These are phyloP conservation scores for Corrigiola litoralis DNA, from an alignment of 179 eudicot species.

Conservation along the genomic window DNA sequence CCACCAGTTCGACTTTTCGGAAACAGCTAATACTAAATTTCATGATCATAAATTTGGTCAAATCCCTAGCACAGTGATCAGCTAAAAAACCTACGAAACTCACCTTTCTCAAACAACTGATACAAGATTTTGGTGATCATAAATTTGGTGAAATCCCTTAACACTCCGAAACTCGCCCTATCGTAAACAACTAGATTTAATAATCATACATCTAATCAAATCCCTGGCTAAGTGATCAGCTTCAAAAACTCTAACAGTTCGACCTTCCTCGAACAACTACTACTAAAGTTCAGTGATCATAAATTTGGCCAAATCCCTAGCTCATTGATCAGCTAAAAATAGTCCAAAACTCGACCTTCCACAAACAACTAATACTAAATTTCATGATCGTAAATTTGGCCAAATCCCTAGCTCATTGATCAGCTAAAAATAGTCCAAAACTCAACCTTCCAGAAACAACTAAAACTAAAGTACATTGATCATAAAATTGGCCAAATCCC, in stretches of 20 bases:
- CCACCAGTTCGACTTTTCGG: no score
- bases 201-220: no score
- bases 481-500: neutral
- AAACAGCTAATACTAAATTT: neutral
- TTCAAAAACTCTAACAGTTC: neutral
- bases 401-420: slow-evolving; percentile 13
- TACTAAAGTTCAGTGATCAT: no score
- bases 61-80: slow-evolving; percentile 14
- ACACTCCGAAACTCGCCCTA: no score
- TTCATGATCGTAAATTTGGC: no score
- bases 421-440: neutral
- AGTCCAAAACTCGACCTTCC: no score
- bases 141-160: neutral
- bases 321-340: slow-evolving; percentile 4
- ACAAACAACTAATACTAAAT: no score
- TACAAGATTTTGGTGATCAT: no score
- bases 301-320: slow-evolving; percentile 1
- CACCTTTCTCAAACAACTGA: neutral
- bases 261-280: no score
- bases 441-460: no score
- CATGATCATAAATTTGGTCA: neutral
- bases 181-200: no score
- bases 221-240: slow-evolving; percentile 12
- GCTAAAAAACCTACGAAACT: neutral
- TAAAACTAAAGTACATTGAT: no score